These are phyloP conservation scores for Coelastrella sp. DNA, from an alignment of 139 green algal genomes.

Conservation along the genomic window DNA sequence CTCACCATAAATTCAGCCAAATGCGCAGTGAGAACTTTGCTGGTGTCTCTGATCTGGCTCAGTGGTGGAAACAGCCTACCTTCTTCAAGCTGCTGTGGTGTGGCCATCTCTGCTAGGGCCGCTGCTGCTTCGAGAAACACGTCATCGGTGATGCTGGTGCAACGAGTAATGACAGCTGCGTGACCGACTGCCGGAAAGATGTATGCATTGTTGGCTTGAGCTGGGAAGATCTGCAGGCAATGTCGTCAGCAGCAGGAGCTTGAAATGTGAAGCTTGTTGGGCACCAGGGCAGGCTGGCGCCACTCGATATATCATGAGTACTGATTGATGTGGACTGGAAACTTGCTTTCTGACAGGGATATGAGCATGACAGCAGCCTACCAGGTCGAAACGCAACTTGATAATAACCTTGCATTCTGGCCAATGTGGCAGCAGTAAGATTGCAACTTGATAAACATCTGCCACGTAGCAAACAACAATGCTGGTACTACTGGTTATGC, in stretches of 20 bases:
- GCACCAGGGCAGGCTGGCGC: no score
- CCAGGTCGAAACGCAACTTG: no score
- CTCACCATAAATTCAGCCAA: constrained; percentile 55
- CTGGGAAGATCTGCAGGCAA: constrained; percentile 1
- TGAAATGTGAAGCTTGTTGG: neutral
- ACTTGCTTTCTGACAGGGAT: no score
- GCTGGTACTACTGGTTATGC: no score
- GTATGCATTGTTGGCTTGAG: constrained; percentile 79
- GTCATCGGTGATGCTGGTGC: constrained; percentile 21
- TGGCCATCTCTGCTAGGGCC: constrained; percentile 53
- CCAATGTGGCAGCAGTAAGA: no score
- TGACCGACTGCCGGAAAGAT: constrained; percentile 78
- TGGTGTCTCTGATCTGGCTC: constrained; percentile 50
- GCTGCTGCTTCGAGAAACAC: constrained; percentile 76
- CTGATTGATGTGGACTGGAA: no score
- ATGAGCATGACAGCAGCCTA: no score
- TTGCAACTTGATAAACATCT: no score
- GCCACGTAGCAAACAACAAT: no score
- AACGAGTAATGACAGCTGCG: constrained; percentile 49
- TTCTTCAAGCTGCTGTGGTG: neutral
- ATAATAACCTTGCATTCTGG: no score
- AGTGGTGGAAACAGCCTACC: constrained; percentile 51
- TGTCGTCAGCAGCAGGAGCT: neutral
- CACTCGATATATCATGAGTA: no score
- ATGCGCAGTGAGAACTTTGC: neutral